Evolutionary conservation across 2,329 filamentous ascomycete species (phyloP).

Genomic region (Metarhizium brunneum): DNA sequence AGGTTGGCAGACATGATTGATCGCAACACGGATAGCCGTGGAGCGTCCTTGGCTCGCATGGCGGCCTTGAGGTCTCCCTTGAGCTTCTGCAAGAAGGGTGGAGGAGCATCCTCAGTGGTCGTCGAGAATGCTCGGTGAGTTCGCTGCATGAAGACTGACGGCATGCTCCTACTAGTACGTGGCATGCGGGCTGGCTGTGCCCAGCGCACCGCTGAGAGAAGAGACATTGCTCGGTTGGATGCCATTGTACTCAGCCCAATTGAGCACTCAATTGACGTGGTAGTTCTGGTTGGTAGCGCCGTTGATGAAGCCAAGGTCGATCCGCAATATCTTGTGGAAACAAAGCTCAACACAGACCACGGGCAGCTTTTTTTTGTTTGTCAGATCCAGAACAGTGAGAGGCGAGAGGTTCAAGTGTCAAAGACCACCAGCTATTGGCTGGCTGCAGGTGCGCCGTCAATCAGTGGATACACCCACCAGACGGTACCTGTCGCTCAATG

Average conservation of each 20-base stretch:
- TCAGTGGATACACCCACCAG: not conserved
- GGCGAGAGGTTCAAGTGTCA: too few relatives aligned
- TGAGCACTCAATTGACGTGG: not conserved
- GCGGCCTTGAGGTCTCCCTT: slow-evolving; percentile 55
- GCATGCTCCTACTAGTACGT: not conserved
- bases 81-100: slow-evolving; percentile 41
- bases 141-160: slow-evolving; percentile 4
- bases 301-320: not conserved
- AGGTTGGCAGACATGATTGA: slow-evolving; percentile 59
- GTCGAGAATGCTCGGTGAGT: slow-evolving; percentile 23
- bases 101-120: slow-evolving; percentile 25
- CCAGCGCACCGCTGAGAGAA: slow-evolving; percentile 16
- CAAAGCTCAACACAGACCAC: too few relatives aligned
- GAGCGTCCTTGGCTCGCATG: slow-evolving; percentile 55
- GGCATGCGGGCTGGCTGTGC: slow-evolving; percentile 1
- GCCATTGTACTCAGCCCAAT: slow-evolving; percentile 11
- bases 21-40: slow-evolving; percentile 60
- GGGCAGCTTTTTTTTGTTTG: too few relatives aligned
- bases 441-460: slow-evolving; percentile 8
- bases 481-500: too few relatives aligned
- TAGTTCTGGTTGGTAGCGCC: not conserved
- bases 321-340: not conserved
- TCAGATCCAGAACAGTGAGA: too few relatives aligned
- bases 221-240: slow-evolving; percentile 11
- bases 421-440: not conserved